These are phyloP conservation scores for Ogataea kodamae DNA, from an alignment of 805 yeast genomes.

Conservation along the genomic window DNA sequence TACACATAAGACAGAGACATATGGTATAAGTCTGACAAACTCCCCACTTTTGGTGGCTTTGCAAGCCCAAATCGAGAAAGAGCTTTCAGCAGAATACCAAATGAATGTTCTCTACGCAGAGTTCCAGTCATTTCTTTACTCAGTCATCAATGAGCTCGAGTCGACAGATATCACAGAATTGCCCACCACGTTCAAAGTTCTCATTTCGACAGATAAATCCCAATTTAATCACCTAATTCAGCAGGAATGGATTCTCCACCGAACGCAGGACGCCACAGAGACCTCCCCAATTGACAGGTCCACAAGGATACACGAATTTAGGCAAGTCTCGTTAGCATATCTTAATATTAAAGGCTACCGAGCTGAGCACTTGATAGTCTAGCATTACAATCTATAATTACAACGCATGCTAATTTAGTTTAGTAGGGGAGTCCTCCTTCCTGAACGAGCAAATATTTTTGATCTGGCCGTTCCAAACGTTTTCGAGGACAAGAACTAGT, in stretches of 20 bases:
- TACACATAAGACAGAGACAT: conserved; percentile 15
- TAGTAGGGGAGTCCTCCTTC: conserved; percentile 20
- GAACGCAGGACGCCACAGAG: conserved; percentile 7
- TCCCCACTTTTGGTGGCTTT: conserved; percentile 27
- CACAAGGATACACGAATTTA: conserved; percentile 18
- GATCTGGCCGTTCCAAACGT: conserved; percentile 22
- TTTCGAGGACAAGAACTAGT: conserved; percentile 27
- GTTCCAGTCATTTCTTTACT: conserved; percentile 25
- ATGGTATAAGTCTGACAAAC: conserved; percentile 30
- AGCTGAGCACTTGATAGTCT: conserved; percentile 11
- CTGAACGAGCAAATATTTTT: conserved; percentile 15
- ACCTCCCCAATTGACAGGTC: conserved; percentile 12
- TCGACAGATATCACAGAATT: conserved; percentile 14
- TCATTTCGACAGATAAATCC: conserved; percentile 22
- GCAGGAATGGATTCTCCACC: conserved; percentile 28
- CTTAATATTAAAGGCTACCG: conserved; percentile 27
- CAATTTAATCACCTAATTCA: conserved; percentile 15
- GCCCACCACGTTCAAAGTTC: conserved; percentile 22
- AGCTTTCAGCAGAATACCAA: conserved; percentile 14
- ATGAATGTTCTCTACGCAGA: conserved; percentile 22
- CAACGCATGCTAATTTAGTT: conserved; percentile 18
- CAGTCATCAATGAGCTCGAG: conserved; percentile 24
- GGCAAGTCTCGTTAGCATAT: conserved; percentile 27
- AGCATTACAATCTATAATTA: conserved; percentile 9
- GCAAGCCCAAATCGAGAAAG: conserved; percentile 5